Base-by-base conservation (phyloP, 352 stramenopile genomes). In the Globisporangium emineosum region DNA sequence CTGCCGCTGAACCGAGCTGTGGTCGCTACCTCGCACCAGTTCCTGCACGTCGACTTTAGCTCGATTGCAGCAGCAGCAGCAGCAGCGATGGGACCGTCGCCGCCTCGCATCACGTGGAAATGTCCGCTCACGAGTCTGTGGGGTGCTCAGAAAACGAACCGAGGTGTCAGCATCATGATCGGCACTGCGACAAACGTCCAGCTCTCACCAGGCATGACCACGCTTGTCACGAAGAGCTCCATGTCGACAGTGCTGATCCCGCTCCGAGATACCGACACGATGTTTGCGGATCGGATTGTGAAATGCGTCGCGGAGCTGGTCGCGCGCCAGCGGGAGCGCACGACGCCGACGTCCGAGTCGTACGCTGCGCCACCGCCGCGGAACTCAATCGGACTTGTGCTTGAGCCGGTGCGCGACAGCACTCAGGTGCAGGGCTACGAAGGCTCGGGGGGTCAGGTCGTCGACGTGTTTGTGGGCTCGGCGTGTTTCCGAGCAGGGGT, bases 1-100 rank as follows among this genome's bases (percentile, higher is more conserved):
- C 55, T 95, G 2, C 85, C 85, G 1, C 54, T 69, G 13, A 80
- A 71, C 42, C 81, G 87, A 17, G 84, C 83, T 3, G 50, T 95
- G n/a, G 67, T 95, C 3, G 83, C 78, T 12, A 95, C 81, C 0
- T 92, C 87, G 10, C 74, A 91, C 57, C 85, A 91, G 43, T 75
- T 93, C 37, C 75, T 95, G 43, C 78, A 75, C 47, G 70, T 87
- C 6, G 75, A 87, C 52, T 81, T 72, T 57, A 81, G 67, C 45
- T 65, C 65, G 2, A 70, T 73, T 19, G n/a, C n/a, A 32, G 29
- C 29, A 32, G 29, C 29, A 32, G 67, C 66, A 0, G 62, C 66
- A 1, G 72, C 78, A 5, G 67, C 60, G 0, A 52, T 62, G 19
- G 69, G 56, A 3, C 35, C 69, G 12, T 60, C 67, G 0, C 59